Percentiles rank a stretch among this genome's conserved stretches.
These are phyloP conservation scores for Trypanosoma congolense DNA, from an alignment of 208 protist species.

Conservation along the genomic window DNA sequence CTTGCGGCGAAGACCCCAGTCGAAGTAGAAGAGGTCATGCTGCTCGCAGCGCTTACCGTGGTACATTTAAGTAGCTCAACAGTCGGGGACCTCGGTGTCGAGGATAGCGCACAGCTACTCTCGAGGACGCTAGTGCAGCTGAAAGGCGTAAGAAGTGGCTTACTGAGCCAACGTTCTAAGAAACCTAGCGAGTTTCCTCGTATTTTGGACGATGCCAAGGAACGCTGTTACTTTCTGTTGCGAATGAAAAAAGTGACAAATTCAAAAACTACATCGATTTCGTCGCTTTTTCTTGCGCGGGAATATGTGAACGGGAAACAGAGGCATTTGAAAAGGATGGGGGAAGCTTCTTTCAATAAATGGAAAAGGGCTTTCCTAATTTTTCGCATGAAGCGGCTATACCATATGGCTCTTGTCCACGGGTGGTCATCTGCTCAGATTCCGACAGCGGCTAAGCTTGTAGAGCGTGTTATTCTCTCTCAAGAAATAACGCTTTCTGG, in stretches of 20 bases:
- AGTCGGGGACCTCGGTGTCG: slow-evolving; percentile 4
- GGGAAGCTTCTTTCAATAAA: neutral
- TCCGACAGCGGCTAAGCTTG: slow-evolving; percentile 15
- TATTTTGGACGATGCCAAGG: slow-evolving; percentile 11
- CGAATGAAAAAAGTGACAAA: slow-evolving; percentile 11
- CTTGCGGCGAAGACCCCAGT: slow-evolving; percentile 17
- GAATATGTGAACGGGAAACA: slow-evolving; percentile 4
- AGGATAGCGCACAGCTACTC: slow-evolving; percentile 11
- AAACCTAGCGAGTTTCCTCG: slow-evolving; percentile 13
- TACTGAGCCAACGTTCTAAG: slow-evolving; percentile 19
- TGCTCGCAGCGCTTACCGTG: slow-evolving; percentile 16
- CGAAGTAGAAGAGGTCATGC: slow-evolving; percentile 10
- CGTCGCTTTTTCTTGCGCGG: slow-evolving; percentile 17
- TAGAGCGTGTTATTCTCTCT: slow-evolving; percentile 27
- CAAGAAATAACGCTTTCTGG: slow-evolving; percentile 12
- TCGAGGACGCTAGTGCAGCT: slow-evolving; percentile 14
- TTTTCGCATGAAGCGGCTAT: slow-evolving; percentile 19
- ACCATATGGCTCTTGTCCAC: slow-evolving; percentile 16
- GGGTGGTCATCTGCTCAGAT: slow-evolving; percentile 18
- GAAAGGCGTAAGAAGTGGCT: slow-evolving; percentile 21
- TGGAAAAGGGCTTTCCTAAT: slow-evolving; percentile 15
- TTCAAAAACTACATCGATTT: slow-evolving; percentile 1
- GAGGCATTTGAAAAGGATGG: neutral
- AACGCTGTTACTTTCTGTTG: slow-evolving; percentile 19
- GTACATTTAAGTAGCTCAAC: slow-evolving; percentile 18